These are phyloP conservation scores for Evernia prunastri DNA, from an alignment of 495 filamentous ascomycete species.

Conservation along the genomic window DNA sequence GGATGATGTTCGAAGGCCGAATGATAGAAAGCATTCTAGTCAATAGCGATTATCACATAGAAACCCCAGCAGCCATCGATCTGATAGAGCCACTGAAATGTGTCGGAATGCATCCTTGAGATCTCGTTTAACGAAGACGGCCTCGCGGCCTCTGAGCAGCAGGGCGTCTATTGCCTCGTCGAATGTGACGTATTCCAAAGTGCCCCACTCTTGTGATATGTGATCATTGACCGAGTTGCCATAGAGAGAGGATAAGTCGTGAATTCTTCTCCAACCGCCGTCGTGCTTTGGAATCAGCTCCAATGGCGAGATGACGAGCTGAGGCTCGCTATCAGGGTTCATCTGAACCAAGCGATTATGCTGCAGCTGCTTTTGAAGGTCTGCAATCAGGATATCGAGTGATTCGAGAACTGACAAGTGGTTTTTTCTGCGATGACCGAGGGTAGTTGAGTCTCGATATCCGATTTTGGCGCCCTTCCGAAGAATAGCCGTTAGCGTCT, in stretches of 20 bases:
- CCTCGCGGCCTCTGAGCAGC: not conserved
- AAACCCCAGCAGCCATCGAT: not conserved
- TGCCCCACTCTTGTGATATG: not conserved
- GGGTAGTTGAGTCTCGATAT: not conserved
- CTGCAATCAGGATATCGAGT: not conserved
- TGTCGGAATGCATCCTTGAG: not conserved
- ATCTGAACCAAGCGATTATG: not conserved
- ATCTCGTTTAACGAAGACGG: not conserved
- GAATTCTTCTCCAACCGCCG: not conserved
- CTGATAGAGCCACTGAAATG: not conserved
- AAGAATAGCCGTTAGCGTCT: not conserved
- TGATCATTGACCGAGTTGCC: not conserved
- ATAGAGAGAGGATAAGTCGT: not conserved
- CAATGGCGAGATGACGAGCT: not conserved
- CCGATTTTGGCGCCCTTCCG: not conserved
- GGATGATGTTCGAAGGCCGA: not conserved
- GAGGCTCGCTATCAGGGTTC: not conserved
- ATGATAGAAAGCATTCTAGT: not conserved
- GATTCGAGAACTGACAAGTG: not conserved
- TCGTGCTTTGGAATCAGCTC: not conserved
- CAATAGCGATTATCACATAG: not conserved
- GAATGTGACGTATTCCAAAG: not conserved
- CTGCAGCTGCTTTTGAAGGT: not conserved
- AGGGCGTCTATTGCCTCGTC: not conserved
- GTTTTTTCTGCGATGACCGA: not conserved